A percentile compares a stretch with the other conserved stretches of the same genome.
Conservation (phyloP, 1,139 yeast genomes). For the Protomyces pachydermus region DNA sequence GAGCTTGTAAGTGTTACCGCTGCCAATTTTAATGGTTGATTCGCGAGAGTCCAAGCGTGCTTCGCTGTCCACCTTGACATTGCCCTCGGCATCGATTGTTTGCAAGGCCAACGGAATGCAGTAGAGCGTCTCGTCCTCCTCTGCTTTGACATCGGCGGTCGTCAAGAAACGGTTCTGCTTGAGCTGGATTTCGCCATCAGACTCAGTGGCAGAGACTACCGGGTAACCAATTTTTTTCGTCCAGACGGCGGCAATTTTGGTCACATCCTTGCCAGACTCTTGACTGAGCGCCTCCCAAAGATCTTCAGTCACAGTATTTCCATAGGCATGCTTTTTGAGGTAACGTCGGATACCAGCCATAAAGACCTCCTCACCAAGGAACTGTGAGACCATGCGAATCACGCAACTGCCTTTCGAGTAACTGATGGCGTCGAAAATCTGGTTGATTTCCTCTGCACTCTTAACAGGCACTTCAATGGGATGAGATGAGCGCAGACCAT, state of each 20-base stretch:
- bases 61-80: conserved; percentile 39
- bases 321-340: conserved; percentile 63
- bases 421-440: conserved; percentile 80
- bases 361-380: conserved; percentile 69
- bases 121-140: conserved; percentile 65
- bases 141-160: conserved; percentile 71
- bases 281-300: conserved; percentile 72
- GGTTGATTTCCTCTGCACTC: conserved; percentile 77
- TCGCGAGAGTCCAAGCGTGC: conserved; percentile 53
- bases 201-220: conserved; percentile 54
- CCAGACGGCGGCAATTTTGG: conserved; percentile 72
- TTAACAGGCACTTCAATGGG: conserved; percentile 82
- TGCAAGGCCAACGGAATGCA: conserved; percentile 80
- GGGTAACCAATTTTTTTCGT: conserved; percentile 81
- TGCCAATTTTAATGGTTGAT: conserved; percentile 39
- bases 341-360: conserved; percentile 72
- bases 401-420: conserved; percentile 78
- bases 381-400: conserved; percentile 69
- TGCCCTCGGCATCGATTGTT: conserved; percentile 62
- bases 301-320: conserved; percentile 73
- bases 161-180: conserved; percentile 71
- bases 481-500: conserved; percentile 73
- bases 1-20: conserved; percentile 62
- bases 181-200: conserved; percentile 47
- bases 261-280: conserved; percentile 70